Evolutionary conservation across 805 yeast species (phyloP).

Genomic region (Vanderwaltozyma yarrowii): DNA sequence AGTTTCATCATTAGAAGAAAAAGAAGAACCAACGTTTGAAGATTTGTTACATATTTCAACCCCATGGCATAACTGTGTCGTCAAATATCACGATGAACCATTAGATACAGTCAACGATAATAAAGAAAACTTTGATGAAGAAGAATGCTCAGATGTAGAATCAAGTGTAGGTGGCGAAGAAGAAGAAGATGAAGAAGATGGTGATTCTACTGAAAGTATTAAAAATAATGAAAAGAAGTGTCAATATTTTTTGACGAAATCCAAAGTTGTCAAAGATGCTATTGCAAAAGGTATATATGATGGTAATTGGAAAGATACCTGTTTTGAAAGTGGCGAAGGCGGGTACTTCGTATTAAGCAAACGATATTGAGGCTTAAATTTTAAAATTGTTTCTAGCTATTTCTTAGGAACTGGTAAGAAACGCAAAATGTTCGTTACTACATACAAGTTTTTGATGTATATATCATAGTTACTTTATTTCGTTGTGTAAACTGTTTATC

Average conservation of each 20-base stretch:
- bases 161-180: background rate
- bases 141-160: background rate
- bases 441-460: too few species aligned
- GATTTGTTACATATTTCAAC: constrained; percentile 55
- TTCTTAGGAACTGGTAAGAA: too few species aligned
- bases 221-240: constrained; percentile 6
- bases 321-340: constrained; percentile 27
- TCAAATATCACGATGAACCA: constrained; percentile 11
- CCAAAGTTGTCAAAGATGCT: constrained; percentile 30
- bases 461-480: background rate
- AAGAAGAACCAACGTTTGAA: constrained; percentile 36
- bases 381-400: background rate
- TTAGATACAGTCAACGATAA: too few species aligned
- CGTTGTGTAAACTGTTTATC: background rate
- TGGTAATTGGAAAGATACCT: constrained; percentile 30
- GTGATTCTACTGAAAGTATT: too few species aligned
- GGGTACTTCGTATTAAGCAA: constrained; percentile 23
- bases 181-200: background rate
- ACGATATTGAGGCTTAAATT: constrained; percentile 1
- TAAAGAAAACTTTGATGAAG: background rate
- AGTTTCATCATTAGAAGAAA: constrained; percentile 33
- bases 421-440: too few species aligned
- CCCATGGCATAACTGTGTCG: constrained; percentile 55
- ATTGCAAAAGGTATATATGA: constrained; percentile 26
- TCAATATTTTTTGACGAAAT: constrained; percentile 28